These are phyloP conservation scores for Lignosus rhinocerotis DNA, from an alignment of 1,284 basidiomycete species.

Conservation along the genomic window DNA sequence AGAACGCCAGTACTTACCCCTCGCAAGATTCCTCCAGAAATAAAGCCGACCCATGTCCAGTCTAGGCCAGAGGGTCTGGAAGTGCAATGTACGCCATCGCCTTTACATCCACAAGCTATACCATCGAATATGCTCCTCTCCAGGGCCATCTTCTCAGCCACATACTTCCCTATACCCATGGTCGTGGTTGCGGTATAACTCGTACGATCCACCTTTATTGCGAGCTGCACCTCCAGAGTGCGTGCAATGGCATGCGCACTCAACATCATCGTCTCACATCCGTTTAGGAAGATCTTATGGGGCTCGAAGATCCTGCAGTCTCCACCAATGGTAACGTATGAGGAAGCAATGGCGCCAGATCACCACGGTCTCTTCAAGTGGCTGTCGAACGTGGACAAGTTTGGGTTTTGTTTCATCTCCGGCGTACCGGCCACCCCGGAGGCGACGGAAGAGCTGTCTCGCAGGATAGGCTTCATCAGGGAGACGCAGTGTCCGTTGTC, in stretches of 20 bases:
- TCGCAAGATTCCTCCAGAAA: slow-evolving; percentile 71
- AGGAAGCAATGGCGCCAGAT: slow-evolving; percentile 70
- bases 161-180: slow-evolving; percentile 86
- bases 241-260: slow-evolving; percentile 18
- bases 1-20: not conserved
- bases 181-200: slow-evolving; percentile 77
- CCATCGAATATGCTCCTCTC: not conserved
- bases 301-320: slow-evolving; percentile 73
- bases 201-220: slow-evolving; percentile 67
- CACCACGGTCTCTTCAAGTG: slow-evolving; percentile 78
- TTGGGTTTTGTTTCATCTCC: slow-evolving; percentile 88
- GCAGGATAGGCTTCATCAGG: slow-evolving; percentile 85
- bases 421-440: slow-evolving; percentile 82
- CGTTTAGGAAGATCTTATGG: slow-evolving; percentile 75
- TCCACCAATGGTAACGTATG: slow-evolving; percentile 77
- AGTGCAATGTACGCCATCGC: slow-evolving; percentile 57
- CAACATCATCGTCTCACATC: not conserved
- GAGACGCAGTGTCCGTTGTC: slow-evolving; percentile 83
- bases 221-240: slow-evolving; percentile 41
- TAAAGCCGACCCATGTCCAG: slow-evolving; percentile 64
- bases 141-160: slow-evolving; percentile 61
- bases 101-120: not conserved
- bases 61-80: slow-evolving; percentile 67
- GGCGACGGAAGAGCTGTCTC: slow-evolving; percentile 80
- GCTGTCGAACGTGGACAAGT: slow-evolving; percentile 79